Base-by-base conservation (phyloP, 176 grass and related monocot species). In the barley (Hordeum vulgare) region DNA sequence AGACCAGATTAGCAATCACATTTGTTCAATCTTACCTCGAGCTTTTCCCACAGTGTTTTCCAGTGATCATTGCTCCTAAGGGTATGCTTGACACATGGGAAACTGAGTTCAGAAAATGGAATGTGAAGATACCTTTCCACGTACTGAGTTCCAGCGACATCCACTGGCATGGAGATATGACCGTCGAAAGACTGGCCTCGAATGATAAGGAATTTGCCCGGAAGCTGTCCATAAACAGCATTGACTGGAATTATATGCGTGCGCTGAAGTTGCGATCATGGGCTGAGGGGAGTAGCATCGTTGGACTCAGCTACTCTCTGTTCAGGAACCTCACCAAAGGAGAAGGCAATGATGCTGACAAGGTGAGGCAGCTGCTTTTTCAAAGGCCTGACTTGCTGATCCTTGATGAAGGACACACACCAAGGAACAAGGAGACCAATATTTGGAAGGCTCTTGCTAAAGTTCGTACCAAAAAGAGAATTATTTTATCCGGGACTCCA, bases 401-500 rank as follows among this genome's bases (percentile, higher is more conserved):
- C 82, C 87, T 98, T 33, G 93, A 98, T 66, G 96, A 98, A 60
- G 96, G 92, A 20, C 96, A 98, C 80, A 95, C 79, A 15, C 92
- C 95, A 60, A 88, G 95, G 76, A 98, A 94, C 61, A 86, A 84
- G 26, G 68, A 47, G 1, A 84, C 79, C 23, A 47, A 80, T 9
- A 85, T 91, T 36, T 95, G 90, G 89, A 98, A 91, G 42, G 85
- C 71, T 82, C 56, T 98, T 44, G 51, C 41, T 28, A 15, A 88
- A 59, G 89, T 93, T 12, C 80, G 74, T 37, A 90, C 96, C 0
- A 71, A 91, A 49, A 95, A 93, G 24, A 23, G 93, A 20, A 91
- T 98, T 24, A 86, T 95, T 49, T 83, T 98, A 58, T 98, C 92
- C 0, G 93, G 96, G 23, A 98, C 96, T 83, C 90, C 85, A 20